Base-by-base conservation (phyloP, 495 filamentous ascomycete genomes). In the Tuber umbilicatum region DNA sequence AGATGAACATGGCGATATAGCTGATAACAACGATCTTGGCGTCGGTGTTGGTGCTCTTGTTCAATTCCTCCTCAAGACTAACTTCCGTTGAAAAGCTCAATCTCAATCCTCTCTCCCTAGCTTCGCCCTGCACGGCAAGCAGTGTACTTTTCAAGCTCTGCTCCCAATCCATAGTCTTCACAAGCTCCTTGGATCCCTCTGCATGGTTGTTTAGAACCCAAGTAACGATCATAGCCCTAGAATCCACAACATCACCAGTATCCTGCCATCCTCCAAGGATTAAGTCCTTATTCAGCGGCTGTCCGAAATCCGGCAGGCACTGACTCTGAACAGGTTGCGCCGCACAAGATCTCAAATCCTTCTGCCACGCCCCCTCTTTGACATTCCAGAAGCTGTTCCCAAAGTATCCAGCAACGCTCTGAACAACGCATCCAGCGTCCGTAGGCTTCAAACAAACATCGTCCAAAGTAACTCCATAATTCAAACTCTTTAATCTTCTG, bases 1-100 rank as follows among this genome's bases (percentile, higher is more conserved):
- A 99, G 47, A 99, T 83, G 82, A 99, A 98, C 95, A 99, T 99
- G 84, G 97, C 91, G 76, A 98, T 88, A 84, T 99, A 99, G 85
- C 94, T 97, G 84, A 98, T 91, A 64, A 96, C 91, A 21, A 99
- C 90, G 77, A 99, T 98, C 83, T 94, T 97, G 31, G 94, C 95
- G 83, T 99, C 95, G 3, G 95, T 97, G 83, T 99, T 99, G 47
- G 93, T 97, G 17, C 91, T 94, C 83, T 98, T 97, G 84, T 97
- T 99, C 69, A 93, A 86, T 81, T 99, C 95, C 81, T 97, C 87
- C 81, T 98, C 94, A 42, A 99, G 83, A 81, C 93, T 96, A 78
- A 94, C 91, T 84, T 99, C 95, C 14, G 96, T 95, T 35, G 90
- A 96, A 85, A 97, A 99, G 12, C 93, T 97, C 67, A 99, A 86